Evolutionary conservation across 352 stramenopile species (phyloP), one percentile per base, ranked within the genome.

Genomic region (Globisporangium alternatum): DNA sequence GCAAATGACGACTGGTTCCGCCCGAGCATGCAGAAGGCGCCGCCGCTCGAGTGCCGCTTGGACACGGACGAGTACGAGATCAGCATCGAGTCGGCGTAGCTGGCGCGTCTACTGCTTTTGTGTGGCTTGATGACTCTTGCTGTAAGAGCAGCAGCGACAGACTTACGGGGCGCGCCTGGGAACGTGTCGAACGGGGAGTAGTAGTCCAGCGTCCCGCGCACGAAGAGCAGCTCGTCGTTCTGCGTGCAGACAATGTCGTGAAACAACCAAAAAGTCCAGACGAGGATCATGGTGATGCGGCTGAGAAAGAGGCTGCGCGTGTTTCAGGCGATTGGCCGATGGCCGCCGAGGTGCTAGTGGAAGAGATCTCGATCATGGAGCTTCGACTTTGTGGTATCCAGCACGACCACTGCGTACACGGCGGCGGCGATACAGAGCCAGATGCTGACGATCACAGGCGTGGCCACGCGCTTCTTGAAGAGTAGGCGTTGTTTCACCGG

Each of bases 171-270:
- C 37, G 72, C 55, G 15, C 68, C 65, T 2, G 71, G 74, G 39
- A 85, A 77, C 28, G 72, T 80, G 15, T 85, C 74, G 25, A 79
- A 71, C 15, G 74, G 72, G 13, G 65, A 75, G 37, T 73, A 75
- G 48, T 84, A 84, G 45, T 84, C 76, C 28, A 84, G 52, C 17
- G 59, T 65, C 0, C 76, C 76, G 10, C 74, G 69, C 49, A 84
- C 71, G 17, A 70, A 73, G 37, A 66, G 70, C 9, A 82, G 63
- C 53, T 85, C 52, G 70, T 82, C 43, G 78, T 80, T 70, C 1
- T 57, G 35, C 41, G 67, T 64, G 41, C 15, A 55, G 2, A 62
- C 67, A 25, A 79, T 49, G 17, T 75, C 69, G 64, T 67, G 80
- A n/a, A 70, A 61, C 21, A 82, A 53, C 2, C 71, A 66, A 10